Conservation (phyloP, 257 asterid species). For the Handroanthus guayacan region DNA sequence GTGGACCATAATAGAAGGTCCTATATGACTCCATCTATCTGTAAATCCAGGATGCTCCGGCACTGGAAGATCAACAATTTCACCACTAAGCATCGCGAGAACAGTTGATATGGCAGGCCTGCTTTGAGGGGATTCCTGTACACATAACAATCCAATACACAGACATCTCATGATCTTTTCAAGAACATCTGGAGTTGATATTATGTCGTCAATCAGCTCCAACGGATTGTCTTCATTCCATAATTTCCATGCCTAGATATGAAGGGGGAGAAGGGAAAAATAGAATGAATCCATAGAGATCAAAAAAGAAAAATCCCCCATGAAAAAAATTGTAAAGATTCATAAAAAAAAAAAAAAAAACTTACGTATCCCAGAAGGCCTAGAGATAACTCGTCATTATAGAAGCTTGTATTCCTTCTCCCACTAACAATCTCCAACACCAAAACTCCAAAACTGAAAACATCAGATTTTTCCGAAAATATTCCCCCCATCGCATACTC, state of each 20-base stretch:
- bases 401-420: not conserved
- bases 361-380: not conserved
- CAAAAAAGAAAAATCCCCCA: too few relatives aligned
- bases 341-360: not conserved
- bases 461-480: not conserved
- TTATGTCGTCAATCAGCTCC: conserved; percentile 17
- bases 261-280: not conserved
- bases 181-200: conserved; percentile 15
- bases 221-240: conserved; percentile 31
- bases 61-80: conserved; percentile 29
- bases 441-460: not conserved
- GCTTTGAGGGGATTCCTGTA: conserved; percentile 37
- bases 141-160: conserved; percentile 43
- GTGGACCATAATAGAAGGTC: conserved; percentile 5
- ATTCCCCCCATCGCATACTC: not conserved
- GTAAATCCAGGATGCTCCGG: conserved; percentile 37
- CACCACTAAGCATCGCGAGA: conserved; percentile 31
- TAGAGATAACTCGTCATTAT: not conserved
- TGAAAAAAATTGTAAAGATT: too few relatives aligned
- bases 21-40: conserved; percentile 22
- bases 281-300: too few relatives aligned
- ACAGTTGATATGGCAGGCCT: conserved; percentile 44
- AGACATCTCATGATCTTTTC: conserved; percentile 40
- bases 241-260: conserved; percentile 33
- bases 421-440: not conserved